phyloP scores from a whole-genome alignment of 176 grass and related monocot genomes.

The Oryza rufipogon region DNA sequence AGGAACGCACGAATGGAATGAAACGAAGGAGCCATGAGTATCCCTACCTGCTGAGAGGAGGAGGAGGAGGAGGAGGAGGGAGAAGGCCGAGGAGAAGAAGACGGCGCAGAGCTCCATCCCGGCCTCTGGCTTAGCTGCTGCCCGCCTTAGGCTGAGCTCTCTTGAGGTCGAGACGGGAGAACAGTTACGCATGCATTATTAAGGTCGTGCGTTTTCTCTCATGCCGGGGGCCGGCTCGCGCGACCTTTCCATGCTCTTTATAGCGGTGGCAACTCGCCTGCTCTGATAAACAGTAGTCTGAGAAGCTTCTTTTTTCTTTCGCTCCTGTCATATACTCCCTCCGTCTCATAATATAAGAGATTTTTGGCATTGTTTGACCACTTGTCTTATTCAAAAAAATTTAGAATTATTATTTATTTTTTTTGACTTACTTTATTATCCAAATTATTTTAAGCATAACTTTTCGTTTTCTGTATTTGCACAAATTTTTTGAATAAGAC shows the following conservation, averaged over 20 bases:
- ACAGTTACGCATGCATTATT: conserved; percentile 9
- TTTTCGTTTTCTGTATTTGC: too few relatives aligned
- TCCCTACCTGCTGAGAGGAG: conserved; percentile 55
- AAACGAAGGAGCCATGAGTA: not conserved
- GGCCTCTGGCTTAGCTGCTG: not conserved
- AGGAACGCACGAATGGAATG: not conserved
- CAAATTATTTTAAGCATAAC: too few relatives aligned
- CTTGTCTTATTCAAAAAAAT: too few relatives aligned
- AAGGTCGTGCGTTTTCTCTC: conserved; percentile 20
- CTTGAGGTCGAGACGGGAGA: not conserved
- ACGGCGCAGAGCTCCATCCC: conserved; percentile 24
- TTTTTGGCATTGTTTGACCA: too few relatives aligned
- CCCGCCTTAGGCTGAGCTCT: too few relatives aligned
- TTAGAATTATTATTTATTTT: too few relatives aligned
- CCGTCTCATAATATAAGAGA: too few relatives aligned
- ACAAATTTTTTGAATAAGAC: too few relatives aligned
- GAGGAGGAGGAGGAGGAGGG: conserved; percentile 48
- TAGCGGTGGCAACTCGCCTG: not conserved
- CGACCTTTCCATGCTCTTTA: conserved; percentile 4
- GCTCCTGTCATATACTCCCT: too few relatives aligned
- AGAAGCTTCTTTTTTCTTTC: too few relatives aligned
- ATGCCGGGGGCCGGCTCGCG: not conserved
- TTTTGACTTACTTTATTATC: too few relatives aligned
- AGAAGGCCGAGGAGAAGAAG: not conserved
- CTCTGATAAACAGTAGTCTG: not conserved